Evolutionary conservation across 345 rosid genomes (phyloP), one percentile per base, ranked within the genome.

Genomic region (Lagerstroemia speciosa): DNA sequence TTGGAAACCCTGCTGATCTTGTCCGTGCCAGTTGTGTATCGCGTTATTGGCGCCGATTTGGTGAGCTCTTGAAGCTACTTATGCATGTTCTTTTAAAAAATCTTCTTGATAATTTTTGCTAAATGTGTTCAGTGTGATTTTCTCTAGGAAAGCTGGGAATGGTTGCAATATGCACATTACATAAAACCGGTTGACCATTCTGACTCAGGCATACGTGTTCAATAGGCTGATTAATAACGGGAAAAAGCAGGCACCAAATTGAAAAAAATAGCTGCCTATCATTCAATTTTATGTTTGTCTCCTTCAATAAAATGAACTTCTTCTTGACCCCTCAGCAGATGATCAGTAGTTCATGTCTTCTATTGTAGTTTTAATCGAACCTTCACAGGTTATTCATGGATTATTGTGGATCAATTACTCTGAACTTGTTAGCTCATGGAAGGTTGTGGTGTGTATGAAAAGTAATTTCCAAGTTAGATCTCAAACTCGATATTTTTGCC

Each of bases 1-100:
- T 88, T 61, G 89, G 83, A 17, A 89, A 88, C 69, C 84, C 85
- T 48, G 70, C 88, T 62, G 99, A 92, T 82, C 75, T 90, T 77
- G 83, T 84, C 62, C 84, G 85, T 73, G 84, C 78, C 38, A 76
- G 89, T 78, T 80, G 79, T 43, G 92, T 87, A 66, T 95, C 99
- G 20, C 87, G 71, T 38, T 71, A 75, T 6, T 95, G 96, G 96
- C 83, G 85, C 45, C 63, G 69, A 8, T 87, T 85, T 69, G 96
- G 99, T 95, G 76, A 79, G 85, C 69, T 64, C 52, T 66, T 53
- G 62, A 34, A 11, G 50, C 48, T 36, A 19, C 29, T 20, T 10
- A 57, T 29, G 16, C 55, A 37, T 62, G 37, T 53, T n/a, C 10
- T n/a, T 37, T 60, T 53, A 3, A 6, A 32, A 6, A 20, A 38